Percentiles rank a stretch among this genome's conserved stretches.
Conservation (phyloP, 768 basidiomycete species). For the Mycena kentingensis region DNA sequence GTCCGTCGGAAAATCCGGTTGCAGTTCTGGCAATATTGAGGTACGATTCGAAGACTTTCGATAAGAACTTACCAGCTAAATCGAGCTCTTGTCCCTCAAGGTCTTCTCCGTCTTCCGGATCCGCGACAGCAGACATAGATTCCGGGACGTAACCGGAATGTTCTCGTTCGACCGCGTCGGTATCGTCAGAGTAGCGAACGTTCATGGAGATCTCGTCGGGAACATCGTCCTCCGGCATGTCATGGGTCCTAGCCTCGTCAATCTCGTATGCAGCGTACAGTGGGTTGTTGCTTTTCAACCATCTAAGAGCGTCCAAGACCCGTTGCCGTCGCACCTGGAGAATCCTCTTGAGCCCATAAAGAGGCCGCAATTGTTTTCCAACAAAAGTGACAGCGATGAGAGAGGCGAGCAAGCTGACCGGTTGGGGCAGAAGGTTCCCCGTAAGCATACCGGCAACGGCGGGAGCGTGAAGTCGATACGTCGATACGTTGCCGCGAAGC, state of each 20-base stretch:
- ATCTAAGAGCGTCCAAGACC: slow-evolving; percentile 30
- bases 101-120: not conserved
- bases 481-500: slow-evolving; percentile 38
- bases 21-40: too few relatives aligned
- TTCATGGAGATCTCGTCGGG: slow-evolving; percentile 31
- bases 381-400: slow-evolving; percentile 34
- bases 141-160: slow-evolving; percentile 33
- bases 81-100: not conserved
- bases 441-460: slow-evolving; percentile 27
- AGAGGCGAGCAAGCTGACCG: slow-evolving; percentile 24
- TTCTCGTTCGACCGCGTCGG: slow-evolving; percentile 26
- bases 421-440: slow-evolving; percentile 29
- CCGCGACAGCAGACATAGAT: too few relatives aligned
- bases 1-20: too few relatives aligned
- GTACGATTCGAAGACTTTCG: too few relatives aligned
- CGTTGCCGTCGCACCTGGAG: slow-evolving; percentile 27
- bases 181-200: slow-evolving; percentile 24
- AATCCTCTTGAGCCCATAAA: slow-evolving; percentile 18
- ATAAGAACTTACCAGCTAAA: not conserved
- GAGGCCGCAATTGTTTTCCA: slow-evolving; percentile 26
- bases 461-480: slow-evolving; percentile 25
- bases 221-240: slow-evolving; percentile 35
- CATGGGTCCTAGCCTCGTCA: slow-evolving; percentile 17
- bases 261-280: slow-evolving; percentile 29
- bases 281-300: slow-evolving; percentile 35